Percentiles rank a stretch among this genome's conserved stretches.
Conservation (phyloP, 805 yeast genomes). For the Yamadazyma philogaea region DNA sequence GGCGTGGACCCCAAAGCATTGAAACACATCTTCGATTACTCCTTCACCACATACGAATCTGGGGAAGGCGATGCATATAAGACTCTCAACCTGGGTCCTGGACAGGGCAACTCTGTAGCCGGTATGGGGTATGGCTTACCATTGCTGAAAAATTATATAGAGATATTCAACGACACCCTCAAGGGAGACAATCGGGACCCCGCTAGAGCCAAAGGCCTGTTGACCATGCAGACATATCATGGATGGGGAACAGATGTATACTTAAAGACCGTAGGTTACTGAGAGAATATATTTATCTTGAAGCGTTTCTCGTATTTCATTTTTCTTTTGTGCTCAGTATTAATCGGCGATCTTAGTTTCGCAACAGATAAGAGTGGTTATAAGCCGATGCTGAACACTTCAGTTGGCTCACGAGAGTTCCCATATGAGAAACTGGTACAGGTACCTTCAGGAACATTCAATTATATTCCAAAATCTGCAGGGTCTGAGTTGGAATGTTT, state of each 20-base stretch:
- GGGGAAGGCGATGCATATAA: slow-evolving; percentile 57
- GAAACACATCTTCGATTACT: slow-evolving; percentile 74
- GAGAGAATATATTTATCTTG: not conserved
- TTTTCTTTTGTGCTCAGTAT: not conserved
- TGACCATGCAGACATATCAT: slow-evolving; percentile 38
- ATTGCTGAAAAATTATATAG: slow-evolving; percentile 52
- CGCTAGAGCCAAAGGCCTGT: slow-evolving; percentile 31
- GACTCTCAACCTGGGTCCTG: slow-evolving; percentile 68
- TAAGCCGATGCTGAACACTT: not conserved
- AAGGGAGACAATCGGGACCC: slow-evolving; percentile 11
- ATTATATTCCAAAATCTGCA: not conserved
- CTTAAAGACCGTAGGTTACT: slow-evolving; percentile 34
- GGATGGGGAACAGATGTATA: slow-evolving; percentile 49
- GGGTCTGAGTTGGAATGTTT: slow-evolving; percentile 4
- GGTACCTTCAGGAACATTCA: slow-evolving; percentile 4
- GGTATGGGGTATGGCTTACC: slow-evolving; percentile 98
- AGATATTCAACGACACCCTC: slow-evolving; percentile 37
- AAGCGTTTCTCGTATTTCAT: not conserved
- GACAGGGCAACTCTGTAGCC: slow-evolving; percentile 71
- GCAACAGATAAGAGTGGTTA: not conserved
- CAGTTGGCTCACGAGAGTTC: not conserved
- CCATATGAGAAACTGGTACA: not conserved
- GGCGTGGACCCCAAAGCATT: slow-evolving; percentile 74
- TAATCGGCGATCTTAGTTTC: not conserved
- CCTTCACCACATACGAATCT: slow-evolving; percentile 73